Base-by-base conservation (phyloP, 768 basidiomycete species). In the Lactarius akahatsu region DNA sequence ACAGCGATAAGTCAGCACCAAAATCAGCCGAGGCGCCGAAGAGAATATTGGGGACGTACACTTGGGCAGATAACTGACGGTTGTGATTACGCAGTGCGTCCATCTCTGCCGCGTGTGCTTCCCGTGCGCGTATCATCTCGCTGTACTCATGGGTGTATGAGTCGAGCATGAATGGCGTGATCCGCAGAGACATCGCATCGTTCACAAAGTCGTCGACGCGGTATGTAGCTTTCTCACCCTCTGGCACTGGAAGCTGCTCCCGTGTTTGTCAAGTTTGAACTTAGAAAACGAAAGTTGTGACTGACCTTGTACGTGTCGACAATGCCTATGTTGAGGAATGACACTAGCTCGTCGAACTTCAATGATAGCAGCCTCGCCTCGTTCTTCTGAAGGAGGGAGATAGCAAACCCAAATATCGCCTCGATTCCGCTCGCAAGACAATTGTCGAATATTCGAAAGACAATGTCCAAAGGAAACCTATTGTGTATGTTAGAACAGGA, bases 111-210 rank as follows among this genome's bases (percentile, higher is more conserved):
- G 89, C 87, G 77, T 96, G 94, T 65, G 91, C 90, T 66, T 95
- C 93, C 41, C 86, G 87, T 59, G 84, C 83, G 28, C 88, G 85
- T 65, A 92, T 78, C 62, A 87, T 77, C 65, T 96, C 95, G 69
- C 92, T 87, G 73, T 94, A 96, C 78, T 97, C 95, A 62, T 87
- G 90, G 38, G 88, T 85, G 74, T 92, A 96, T 23, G 86, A 83
- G 73, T 98, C 96, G 47, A 98, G 81, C 93, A 96, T 94, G 78
- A 98, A 96, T 0, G 97, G 93, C 4, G 96, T 97, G 70, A 99
- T 94, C 68, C 84, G 84, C 71, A 97, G 78, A 26, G 87, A 86
- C 65, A 92, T 86, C 9, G 96, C 91, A 72, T 98, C 95, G 64
- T 86, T 82, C 5, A 98, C 90, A 75, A 98, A 96, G 54, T 88